Conservation (phyloP, 1,139 yeast species). For the Lodderomyces parapsilosis region DNA sequence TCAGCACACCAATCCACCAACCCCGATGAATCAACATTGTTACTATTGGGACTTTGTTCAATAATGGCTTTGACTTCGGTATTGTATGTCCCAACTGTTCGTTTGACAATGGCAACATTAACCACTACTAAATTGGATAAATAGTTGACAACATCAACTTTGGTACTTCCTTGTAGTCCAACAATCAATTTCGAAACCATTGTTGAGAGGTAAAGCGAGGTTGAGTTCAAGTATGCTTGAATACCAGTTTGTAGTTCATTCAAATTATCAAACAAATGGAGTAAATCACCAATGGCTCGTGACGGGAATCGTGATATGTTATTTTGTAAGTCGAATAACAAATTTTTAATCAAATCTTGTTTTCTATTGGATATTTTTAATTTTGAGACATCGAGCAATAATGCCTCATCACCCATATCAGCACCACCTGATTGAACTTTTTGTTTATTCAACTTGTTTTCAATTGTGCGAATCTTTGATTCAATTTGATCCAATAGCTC, state of each 20-base stretch:
- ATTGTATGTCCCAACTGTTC: constrained; percentile 36
- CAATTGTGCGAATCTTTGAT: constrained; percentile 27
- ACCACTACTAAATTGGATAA: constrained; percentile 44
- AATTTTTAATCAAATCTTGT: constrained; percentile 35
- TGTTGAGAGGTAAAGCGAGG: constrained; percentile 31
- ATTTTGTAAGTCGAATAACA: constrained; percentile 39
- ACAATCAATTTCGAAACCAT: constrained; percentile 39
- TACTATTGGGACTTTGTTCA: constrained; percentile 15
- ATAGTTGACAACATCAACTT: constrained; percentile 45
- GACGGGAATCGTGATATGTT: constrained; percentile 32
- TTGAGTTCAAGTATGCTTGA: constrained; percentile 35
- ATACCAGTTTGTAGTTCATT: constrained; percentile 41
- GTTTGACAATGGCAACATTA: constrained; percentile 37
- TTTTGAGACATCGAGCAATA: constrained; percentile 43
- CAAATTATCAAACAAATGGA: constrained; percentile 37
- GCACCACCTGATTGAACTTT: constrained; percentile 16
- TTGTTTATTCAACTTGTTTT: constrained; percentile 15
- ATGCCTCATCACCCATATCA: constrained; percentile 27
- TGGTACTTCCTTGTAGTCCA: constrained; percentile 46
- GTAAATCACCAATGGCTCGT: constrained; percentile 32
- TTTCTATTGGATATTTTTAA: constrained; percentile 40
- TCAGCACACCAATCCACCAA: constrained; percentile 65
- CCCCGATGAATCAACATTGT: constrained; percentile 41
- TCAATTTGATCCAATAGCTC: constrained; percentile 48
- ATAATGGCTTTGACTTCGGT: constrained; percentile 35